A percentile compares a stretch with the other conserved stretches of the same genome.
phyloP scores from a whole-genome alignment of 2,329 filamentous ascomycete genomes.

The Colletotrichum higginsianum region DNA sequence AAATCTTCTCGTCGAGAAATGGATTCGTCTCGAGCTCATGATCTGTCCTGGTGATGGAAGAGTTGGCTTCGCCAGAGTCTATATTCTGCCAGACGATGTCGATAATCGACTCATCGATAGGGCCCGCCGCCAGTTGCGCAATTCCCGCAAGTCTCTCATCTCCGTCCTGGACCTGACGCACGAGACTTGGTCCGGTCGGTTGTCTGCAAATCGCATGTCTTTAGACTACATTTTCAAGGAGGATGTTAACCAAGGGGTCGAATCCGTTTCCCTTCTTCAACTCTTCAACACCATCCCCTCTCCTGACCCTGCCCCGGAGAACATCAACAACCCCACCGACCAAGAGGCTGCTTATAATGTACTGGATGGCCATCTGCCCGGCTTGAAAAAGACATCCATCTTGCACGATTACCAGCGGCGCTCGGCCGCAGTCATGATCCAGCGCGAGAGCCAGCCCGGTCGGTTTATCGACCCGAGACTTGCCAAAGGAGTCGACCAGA shows the following conservation, averaged over 20 bases:
- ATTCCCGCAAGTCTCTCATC: slow-evolving; percentile 65
- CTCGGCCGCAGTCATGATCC: slow-evolving; percentile 87
- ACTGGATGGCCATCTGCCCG: slow-evolving; percentile 66
- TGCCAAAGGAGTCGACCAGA: slow-evolving; percentile 71
- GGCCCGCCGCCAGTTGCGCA: slow-evolving; percentile 59
- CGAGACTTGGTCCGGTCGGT: slow-evolving; percentile 67
- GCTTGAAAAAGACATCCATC: slow-evolving; percentile 67
- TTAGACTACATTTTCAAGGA: slow-evolving; percentile 43
- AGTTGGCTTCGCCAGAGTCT: slow-evolving; percentile 64
- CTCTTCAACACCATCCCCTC: slow-evolving; percentile 83
- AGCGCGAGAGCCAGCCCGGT: slow-evolving; percentile 79
- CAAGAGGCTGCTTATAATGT: slow-evolving; percentile 70
- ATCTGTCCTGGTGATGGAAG: slow-evolving; percentile 42
- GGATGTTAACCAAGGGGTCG: slow-evolving; percentile 53
- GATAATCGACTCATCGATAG: slow-evolving; percentile 68
- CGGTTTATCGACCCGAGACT: slow-evolving; percentile 82
- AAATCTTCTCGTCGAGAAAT: slow-evolving; percentile 55
- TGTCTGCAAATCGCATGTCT: neutral
- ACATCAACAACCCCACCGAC: slow-evolving; percentile 65
- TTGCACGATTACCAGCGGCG: slow-evolving; percentile 86
- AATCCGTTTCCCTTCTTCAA: slow-evolving; percentile 72
- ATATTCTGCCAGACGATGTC: slow-evolving; percentile 77
- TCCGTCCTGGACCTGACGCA: slow-evolving; percentile 68
- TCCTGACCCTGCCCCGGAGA: slow-evolving; percentile 69
- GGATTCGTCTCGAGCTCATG: slow-evolving; percentile 62